Base-by-base conservation (phyloP, 176 grass and related monocot genomes). In the Eleusine coracana region DNA sequence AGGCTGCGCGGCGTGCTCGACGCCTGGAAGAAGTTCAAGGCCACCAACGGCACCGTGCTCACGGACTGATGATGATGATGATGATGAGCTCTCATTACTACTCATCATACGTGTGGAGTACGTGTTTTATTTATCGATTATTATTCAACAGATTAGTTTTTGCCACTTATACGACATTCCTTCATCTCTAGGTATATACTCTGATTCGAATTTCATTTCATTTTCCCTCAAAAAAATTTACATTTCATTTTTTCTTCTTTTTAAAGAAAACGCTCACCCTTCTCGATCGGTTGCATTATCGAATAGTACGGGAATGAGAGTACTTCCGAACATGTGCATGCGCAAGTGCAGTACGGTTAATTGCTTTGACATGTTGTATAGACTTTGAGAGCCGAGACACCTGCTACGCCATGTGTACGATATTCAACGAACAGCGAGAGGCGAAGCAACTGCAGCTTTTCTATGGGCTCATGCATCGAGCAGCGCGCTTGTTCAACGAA, bases 1-100 rank as follows among this genome's bases (percentile, higher is more conserved):
- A 45, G 0, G 38, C 82, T 84, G 17, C 18, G 5, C 23, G 38
- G 17, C 17, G 73, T 84, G 10, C 49, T 84, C 62, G 23, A 34
- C 23, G 36, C 76, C 36, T 84, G 72, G 62, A 84, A 84, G 62
- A 10, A 15, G 10, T 76, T 83, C 81, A 83, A 31, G 46, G 60
- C 45, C 56, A 60, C 21, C 55, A 74, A 66, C 59, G 7, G 3
- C 21, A 75, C 81, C 13, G 21, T 23, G 56, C 56, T 29, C 60
- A 63, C 60, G 10, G 60, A 63, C 60, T 63, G 60, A 63, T 17
- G 42, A 63, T 5, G 15, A 5, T 63, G 60, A 63, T 17, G 42
- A 63, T 17, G 15, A 5, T 59, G 2, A 59, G 23, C 18, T 59
- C 56, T 34, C 31, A 34, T 34, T 2, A 34, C 25, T 25, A 34